Base-by-base conservation (phyloP, 2,329 filamentous ascomycete species). In the Beauveria caledonica region DNA sequence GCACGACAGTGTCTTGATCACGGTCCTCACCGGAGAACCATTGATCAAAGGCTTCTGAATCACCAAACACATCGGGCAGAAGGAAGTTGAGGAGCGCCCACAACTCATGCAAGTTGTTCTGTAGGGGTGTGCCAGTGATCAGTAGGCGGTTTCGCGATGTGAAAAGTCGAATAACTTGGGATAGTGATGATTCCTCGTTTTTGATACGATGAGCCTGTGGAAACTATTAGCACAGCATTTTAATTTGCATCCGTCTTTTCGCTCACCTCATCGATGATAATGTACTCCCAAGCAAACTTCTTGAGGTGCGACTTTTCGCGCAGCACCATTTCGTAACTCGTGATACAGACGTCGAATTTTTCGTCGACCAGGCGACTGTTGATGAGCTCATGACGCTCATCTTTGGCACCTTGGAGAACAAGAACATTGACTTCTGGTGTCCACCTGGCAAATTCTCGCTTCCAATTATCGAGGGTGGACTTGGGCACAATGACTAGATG, bases 271-370 rank as follows among this genome's bases (percentile, higher is more conserved):
- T 99, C 94, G 65, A 99, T 96, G 67, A 99, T 96, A 74, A 99
- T 99, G 75, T 99, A 99, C 73, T 99, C 93, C 94, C 94, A 99
- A 0, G 94, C 92, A 72, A 99, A 96, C 74, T 97, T 97, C 77
- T 94, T 96, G 66, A 99, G 75, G 67, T 96, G 91, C 1, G 89
- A 81, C 77, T 99, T 97, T 72, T 99, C 94, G 61, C 94, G 86
- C 13, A 99, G 80, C 62, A 99, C 92, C 93, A 99, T 97, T 74
- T 99, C 94, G 76, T 99, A 99, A 73, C 92, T 97, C 15, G 94
- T 99, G 71, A 99, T 90, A 76, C 93, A 97, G 19, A 97, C 93
- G 69, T 99, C 94, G 67, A 99, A 99, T 66, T 96, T 90, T 72
- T 97, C 92, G 62, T 95, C 90, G 19, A 95, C 81, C n/a, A 99